Evolutionary conservation across 176 grass and related monocot genomes (phyloP).

Genomic region (Musa beccarii): DNA sequence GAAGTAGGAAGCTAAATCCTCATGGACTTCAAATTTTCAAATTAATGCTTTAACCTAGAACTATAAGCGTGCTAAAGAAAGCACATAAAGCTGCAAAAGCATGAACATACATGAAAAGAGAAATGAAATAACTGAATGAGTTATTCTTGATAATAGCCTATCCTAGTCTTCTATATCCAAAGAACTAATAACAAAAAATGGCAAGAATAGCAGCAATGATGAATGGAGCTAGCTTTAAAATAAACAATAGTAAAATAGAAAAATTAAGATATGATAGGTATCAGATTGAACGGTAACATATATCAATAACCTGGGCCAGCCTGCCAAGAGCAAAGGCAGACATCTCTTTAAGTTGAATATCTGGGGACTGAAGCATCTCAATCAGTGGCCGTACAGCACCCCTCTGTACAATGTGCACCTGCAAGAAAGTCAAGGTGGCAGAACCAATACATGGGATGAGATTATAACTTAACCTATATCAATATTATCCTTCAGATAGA

Average conservation of each 20-base stretch:
- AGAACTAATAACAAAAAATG: background rate
- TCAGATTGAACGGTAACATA: background rate
- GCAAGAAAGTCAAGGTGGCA: constrained; percentile 13
- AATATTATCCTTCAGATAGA: constrained; percentile 1
- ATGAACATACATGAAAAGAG: no score
- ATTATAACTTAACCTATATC: background rate
- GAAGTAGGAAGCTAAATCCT: no score
- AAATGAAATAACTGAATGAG: background rate
- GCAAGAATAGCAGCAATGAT: background rate
- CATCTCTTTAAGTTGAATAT: constrained; percentile 96
- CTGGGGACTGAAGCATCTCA: constrained; percentile 93
- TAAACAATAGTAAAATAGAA: background rate
- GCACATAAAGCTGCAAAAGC: no score
- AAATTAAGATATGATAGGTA: background rate
- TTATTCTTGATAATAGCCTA: background rate
- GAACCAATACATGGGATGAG: background rate
- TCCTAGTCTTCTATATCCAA: background rate
- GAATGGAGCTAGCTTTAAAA: background rate
- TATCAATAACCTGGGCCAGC: constrained; percentile 76
- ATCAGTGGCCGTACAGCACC: constrained; percentile 84
- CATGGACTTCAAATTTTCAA: no score
- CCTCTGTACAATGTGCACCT: constrained; percentile 99
- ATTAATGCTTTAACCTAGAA: no score
- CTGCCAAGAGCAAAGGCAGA: constrained; percentile 98
- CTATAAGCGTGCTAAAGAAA: no score